A percentile compares a stretch with the other conserved stretches of the same genome.
These are phyloP conservation scores for Xylaria hypoxylon DNA, from an alignment of 2,329 filamentous ascomycete species.

Conservation along the genomic window DNA sequence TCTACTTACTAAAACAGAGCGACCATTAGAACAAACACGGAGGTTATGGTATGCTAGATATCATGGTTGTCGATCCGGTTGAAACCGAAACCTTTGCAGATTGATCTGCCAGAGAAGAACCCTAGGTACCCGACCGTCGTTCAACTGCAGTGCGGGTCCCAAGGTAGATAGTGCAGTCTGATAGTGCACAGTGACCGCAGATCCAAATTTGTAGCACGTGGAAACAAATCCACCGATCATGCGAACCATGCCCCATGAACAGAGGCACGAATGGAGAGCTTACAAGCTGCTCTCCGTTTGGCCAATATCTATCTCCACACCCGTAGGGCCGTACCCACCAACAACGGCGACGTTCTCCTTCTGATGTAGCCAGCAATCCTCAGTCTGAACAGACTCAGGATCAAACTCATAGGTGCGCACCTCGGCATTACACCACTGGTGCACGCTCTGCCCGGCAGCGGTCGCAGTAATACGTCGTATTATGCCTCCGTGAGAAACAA, in stretches of 20 bases:
- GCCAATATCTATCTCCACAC: conserved; percentile 43
- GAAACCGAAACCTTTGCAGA: conserved; percentile 30
- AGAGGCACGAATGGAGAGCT: background rate
- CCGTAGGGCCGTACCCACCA: conserved; percentile 43
- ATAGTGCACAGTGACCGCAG: background rate
- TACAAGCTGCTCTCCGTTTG: conserved; percentile 32
- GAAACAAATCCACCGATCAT: background rate
- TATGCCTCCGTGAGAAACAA: conserved; percentile 49
- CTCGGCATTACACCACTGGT: conserved; percentile 44
- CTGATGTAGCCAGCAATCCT: conserved; percentile 44
- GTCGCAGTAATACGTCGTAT: conserved; percentile 41
- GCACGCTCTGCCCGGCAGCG: conserved; percentile 25
- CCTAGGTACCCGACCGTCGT: background rate
- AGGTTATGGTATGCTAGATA: background rate
- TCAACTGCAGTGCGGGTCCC: conserved; percentile 3
- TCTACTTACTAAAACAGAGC: background rate
- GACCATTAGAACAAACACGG: background rate
- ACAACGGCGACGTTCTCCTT: conserved; percentile 41
- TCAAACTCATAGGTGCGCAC: conserved; percentile 44
- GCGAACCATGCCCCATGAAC: background rate
- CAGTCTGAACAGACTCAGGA: conserved; percentile 38
- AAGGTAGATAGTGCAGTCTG: background rate
- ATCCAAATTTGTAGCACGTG: conserved; percentile 1
- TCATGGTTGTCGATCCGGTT: conserved; percentile 27
- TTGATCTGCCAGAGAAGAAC: conserved; percentile 14